Conservation (phyloP, 371 early-diverging fungal genomes). For the Mycotypha africana region DNA sequence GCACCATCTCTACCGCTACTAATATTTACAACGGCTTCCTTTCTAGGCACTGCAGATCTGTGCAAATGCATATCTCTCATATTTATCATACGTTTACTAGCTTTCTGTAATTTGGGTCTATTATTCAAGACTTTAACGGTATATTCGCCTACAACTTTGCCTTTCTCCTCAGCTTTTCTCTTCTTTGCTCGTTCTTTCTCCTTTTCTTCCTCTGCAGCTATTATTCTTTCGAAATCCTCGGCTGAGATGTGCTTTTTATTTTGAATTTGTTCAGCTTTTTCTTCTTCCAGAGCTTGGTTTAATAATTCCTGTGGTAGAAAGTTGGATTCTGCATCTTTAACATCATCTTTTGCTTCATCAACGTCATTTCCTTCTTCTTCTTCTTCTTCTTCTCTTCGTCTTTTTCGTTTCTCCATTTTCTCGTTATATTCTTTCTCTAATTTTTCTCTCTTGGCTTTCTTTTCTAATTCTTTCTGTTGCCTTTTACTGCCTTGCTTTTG, state of each 20-base stretch:
- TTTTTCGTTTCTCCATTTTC: slow-evolving; percentile 11
- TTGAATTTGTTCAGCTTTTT: slow-evolving; percentile 30
- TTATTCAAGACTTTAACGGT: slow-evolving; percentile 43
- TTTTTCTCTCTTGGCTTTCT: slow-evolving; percentile 12
- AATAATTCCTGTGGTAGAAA: slow-evolving; percentile 30
- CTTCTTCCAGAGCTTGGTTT: slow-evolving; percentile 28
- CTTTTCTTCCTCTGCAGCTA: slow-evolving; percentile 38
- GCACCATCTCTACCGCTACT: slow-evolving; percentile 32
- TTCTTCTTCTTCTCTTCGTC: slow-evolving; percentile 5
- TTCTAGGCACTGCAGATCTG: slow-evolving; percentile 25
- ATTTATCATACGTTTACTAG: slow-evolving; percentile 16
- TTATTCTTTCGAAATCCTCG: slow-evolving; percentile 44
- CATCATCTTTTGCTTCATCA: too few species aligned
- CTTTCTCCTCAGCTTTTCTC: slow-evolving; percentile 12
- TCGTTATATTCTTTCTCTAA: slow-evolving; percentile 10
- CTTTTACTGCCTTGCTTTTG: slow-evolving; percentile 40
- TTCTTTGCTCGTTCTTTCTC: slow-evolving; percentile 26
- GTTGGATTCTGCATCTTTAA: slow-evolving; percentile 9
- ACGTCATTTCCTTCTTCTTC: too few species aligned
- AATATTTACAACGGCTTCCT: slow-evolving; percentile 28
- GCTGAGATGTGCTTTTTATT: slow-evolving; percentile 36
- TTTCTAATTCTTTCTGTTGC: slow-evolving; percentile 16
- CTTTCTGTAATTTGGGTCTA: slow-evolving; percentile 30
- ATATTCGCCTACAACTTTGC: slow-evolving; percentile 37
- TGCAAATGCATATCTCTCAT: slow-evolving; percentile 24